Evolutionary conservation across 306 rosid genomes (phyloP), one percentile per base, ranked within the genome.

Genomic region (Prinsepia uniflora): DNA sequence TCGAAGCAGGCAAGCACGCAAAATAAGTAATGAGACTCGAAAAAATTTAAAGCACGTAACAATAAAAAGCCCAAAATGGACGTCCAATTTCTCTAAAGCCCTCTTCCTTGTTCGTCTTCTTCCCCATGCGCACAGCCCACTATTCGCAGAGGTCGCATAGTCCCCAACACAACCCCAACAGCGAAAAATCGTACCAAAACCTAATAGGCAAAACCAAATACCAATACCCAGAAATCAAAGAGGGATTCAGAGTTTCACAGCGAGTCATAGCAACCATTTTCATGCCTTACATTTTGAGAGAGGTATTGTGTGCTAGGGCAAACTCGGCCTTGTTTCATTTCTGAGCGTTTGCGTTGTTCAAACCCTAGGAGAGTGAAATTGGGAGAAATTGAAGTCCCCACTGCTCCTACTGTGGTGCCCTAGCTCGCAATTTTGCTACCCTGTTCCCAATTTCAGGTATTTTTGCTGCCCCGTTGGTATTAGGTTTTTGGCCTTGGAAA

Each of bases 121-220:
- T 88, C 88, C 74, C 60, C 89, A 72, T 86, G 90, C 76, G 85
- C 96, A 61, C 46, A 93, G 97, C 97, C 97, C 97, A 90, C 91
- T 75, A 86, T 84, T 78, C 79, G 79, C 96, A 88, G 96, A 87
- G 96, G 84, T 88, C 89, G 90, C 87, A 83, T 91, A 88, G 46
- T 61, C 47, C 46, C 66, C 66, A 39, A 61, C 10, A 14, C 66
- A 61, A 14, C 45, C 65, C 45, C 77, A 70, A 82, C 76, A 56
- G 19, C 48, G 40, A 72, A 47, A 66, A 34, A 7, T 59, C 64
- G 44, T 57, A 20, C 57, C 71, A 63, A 67, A 46, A 58, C 75
- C 44, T 68, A 66, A 48, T 15, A 52, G 44, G 14, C 67, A 8
- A 45, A 36, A 57, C 62, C 41, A 24, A 34, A 22, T 20, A 57